phyloP scores from a whole-genome alignment of 2,329 filamentous ascomycete genomes.

The Coleophoma eucalyptorum region DNA sequence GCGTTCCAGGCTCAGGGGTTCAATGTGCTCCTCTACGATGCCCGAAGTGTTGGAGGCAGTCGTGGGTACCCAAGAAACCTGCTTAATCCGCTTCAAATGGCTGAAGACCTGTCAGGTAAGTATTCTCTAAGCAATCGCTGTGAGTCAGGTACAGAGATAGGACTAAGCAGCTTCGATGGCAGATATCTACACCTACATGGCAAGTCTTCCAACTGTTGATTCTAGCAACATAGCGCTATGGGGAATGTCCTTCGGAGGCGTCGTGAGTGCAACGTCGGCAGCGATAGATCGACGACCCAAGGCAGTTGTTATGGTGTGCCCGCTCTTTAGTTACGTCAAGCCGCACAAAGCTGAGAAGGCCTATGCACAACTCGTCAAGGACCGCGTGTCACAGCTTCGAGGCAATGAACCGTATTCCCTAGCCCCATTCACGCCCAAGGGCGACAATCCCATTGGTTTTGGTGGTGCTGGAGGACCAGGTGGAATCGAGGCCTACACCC shows the following conservation, averaged over 20 bases:
- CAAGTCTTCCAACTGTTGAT: conserved; percentile 25
- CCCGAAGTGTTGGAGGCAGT: conserved; percentile 27
- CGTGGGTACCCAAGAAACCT: conserved; percentile 26
- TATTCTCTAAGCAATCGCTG: too few relatives aligned
- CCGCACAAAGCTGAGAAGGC: neutral
- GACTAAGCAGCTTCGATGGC: too few relatives aligned
- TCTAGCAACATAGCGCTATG: conserved; percentile 28
- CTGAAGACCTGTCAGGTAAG: too few relatives aligned
- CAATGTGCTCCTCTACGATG: conserved; percentile 31
- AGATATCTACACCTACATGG: conserved; percentile 32
- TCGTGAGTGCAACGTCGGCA: conserved; percentile 31
- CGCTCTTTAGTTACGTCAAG: conserved; percentile 3
- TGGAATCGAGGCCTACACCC: neutral
- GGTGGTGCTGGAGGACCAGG: too few relatives aligned
- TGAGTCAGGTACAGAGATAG: too few relatives aligned
- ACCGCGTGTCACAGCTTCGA: neutral
- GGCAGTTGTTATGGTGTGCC: conserved; percentile 25
- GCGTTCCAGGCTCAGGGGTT: conserved; percentile 21
- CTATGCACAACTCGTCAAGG: neutral
- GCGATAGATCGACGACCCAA: conserved; percentile 34
- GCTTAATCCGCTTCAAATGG: conserved; percentile 26
- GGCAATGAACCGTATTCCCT: neutral
- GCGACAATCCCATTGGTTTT: neutral
- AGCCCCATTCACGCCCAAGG: neutral
- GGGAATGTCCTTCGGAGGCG: conserved; percentile 32